Evolutionary conservation across 208 protist genomes (phyloP).

Genomic region (Trypanosoma caninum): DNA sequence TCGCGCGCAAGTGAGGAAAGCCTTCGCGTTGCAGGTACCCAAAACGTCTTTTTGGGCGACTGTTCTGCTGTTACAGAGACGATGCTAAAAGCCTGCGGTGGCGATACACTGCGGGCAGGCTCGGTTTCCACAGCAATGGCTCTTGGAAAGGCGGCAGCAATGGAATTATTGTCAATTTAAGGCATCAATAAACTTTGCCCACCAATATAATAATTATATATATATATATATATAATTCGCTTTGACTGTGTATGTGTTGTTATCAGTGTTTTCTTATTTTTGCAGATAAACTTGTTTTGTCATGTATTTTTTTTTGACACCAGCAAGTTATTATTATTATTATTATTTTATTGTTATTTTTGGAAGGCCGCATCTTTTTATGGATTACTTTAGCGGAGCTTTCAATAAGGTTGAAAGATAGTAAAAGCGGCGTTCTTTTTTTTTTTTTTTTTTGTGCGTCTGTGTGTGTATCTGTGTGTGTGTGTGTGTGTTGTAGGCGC

Average conservation of each 20-base stretch:
- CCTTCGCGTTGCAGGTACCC: slow-evolving; percentile 26
- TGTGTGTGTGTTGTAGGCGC: no score
- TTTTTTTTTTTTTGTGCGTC: no score
- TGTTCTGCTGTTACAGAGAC: slow-evolving; percentile 46
- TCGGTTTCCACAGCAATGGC: slow-evolving; percentile 55
- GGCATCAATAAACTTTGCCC: no score
- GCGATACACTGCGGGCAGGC: slow-evolving; percentile 43
- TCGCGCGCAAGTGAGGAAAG: slow-evolving; percentile 29
- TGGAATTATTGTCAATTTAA: slow-evolving; percentile 19
- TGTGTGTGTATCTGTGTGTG: no score
- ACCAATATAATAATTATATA: not conserved
- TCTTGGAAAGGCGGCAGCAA: slow-evolving; percentile 39
- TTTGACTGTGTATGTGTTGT: not conserved
- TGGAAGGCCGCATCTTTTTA: no score
- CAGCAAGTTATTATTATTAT: no score
- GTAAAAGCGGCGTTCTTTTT: no score
- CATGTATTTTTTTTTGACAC: no score
- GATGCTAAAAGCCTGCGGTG: slow-evolving; percentile 28
- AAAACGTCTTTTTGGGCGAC: slow-evolving; percentile 71
- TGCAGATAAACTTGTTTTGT: no score
- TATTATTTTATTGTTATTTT: no score
- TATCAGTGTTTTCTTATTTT: not conserved
- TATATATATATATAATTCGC: not conserved
- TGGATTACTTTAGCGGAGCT: no score
- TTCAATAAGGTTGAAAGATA: no score